Evolutionary conservation across 2,329 filamentous ascomycete species (phyloP), one percentile per base, ranked within the genome.

Genomic region (Thielaviopsis euricoi): DNA sequence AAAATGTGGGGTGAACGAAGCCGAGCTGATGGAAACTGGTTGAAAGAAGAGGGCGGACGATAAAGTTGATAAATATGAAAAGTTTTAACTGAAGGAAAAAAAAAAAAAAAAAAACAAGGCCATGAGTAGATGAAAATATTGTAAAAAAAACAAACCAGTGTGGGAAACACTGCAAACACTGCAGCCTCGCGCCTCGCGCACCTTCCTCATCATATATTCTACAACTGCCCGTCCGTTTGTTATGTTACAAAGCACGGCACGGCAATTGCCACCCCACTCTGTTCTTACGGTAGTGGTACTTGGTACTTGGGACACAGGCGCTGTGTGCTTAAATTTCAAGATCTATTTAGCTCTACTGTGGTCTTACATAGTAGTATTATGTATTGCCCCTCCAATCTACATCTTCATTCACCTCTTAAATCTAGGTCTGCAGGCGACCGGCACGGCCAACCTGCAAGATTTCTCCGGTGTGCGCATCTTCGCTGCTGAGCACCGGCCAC

Each of bases 391-490:
- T 29, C 43, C 23, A n/a, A 49, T 22, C 21, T 50, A 15, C 22
- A 12, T 13, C 40, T 43, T 43, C 7, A 25, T 46, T 48, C 29
- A 21, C 43, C 15, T 48, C 17, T 48, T 17, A 17, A 17, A 43
- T 43, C 43, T 53, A 59, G 21, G 29, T 50, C 48, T 58, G 55
- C 37, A 62, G 51, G 9, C 78, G 75, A 37, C 85, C 89, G 55
- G 93, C 89, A 63, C 83, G 78, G 15, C 93, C 93, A 62, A 94
- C 77, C 71, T 98, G 93, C 63, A 97, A 82, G 65, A 95, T 95
- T 73, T 95, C 86, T 6, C 79, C 79, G 10, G 76, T 81, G 61
- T 71, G 67, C 58, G 73, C 71, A 64, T 95, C 89, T 65, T 93
- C 87, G 60, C 82, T 86, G 61, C 88, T 79, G 66, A 96, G 71